phyloP scores from a whole-genome alignment of 1,284 basidiomycete genomes.

The Kwoniella shivajii region DNA sequence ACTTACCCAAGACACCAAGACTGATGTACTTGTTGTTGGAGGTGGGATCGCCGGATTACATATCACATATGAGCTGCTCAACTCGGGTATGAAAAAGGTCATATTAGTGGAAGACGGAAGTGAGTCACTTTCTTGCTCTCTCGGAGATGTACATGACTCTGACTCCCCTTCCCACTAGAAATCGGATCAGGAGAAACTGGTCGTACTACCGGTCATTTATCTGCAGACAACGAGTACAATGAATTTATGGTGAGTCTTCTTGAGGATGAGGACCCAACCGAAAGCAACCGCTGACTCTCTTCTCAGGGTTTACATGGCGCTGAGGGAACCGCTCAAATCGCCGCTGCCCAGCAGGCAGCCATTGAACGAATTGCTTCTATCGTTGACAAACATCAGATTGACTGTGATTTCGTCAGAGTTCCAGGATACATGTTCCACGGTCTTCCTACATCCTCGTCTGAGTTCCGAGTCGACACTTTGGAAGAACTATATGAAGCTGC shows the following conservation, averaged over 20 bases:
- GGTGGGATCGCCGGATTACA: constrained; percentile 29
- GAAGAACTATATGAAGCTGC: constrained; percentile 22
- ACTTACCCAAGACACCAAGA: constrained; percentile 13
- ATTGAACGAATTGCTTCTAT: constrained; percentile 29
- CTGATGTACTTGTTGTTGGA: constrained; percentile 28
- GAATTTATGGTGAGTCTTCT: constrained; percentile 23
- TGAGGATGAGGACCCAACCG: not conserved
- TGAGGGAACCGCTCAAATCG: constrained; percentile 22
- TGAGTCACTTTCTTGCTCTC: constrained; percentile 11
- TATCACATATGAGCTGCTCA: constrained; percentile 27
- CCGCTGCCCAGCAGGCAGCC: constrained; percentile 25
- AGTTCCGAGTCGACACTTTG: constrained; percentile 21
- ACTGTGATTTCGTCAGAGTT: constrained; percentile 24
- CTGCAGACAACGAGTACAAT: constrained; percentile 29
- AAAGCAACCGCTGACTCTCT: not conserved
- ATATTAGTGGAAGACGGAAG: constrained; percentile 27
- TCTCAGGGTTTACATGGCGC: constrained; percentile 22
- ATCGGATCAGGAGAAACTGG: constrained; percentile 31
- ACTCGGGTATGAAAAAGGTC: constrained; percentile 22
- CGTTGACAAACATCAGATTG: constrained; percentile 25
- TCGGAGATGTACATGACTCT: not conserved
- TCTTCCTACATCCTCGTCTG: constrained; percentile 7
- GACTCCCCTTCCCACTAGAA: constrained; percentile 12
- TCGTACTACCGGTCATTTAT: constrained; percentile 27
- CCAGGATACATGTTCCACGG: constrained; percentile 33